Evolutionary conservation across 345 rosid species (phyloP), one percentile per base, ranked within the genome.

Genomic region (Isatis tinctoria): DNA sequence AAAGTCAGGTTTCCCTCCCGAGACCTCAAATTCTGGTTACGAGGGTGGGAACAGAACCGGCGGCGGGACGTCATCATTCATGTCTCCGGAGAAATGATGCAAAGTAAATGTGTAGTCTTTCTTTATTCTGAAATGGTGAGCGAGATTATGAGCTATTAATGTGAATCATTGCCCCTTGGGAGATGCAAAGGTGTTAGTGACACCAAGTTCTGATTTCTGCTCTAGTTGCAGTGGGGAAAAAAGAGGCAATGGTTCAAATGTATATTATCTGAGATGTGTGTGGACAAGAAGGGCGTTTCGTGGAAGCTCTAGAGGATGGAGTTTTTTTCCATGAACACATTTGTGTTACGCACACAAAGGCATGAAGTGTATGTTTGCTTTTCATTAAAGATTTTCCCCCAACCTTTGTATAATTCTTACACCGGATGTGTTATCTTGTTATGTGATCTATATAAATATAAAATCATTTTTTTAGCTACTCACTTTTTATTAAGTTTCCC

Each of bases 61-160:
- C 53, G 85, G 93, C 72, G 88, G 95, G 96, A 88, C 85, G 74
- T 84, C 91, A 27, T 84, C 98, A 51, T 83, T 87, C 80, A 93
- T 85, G 78, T 87, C 87, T 71, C 87, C 90, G 39, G 82, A 84
- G 72, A 86, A 87, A 87, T 83, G 72, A 71, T 48, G 68, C 54
- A 64, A 75, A 18, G 26, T 43, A 43, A 53, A 30, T 32, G 11
- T 22, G 58, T 58, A 59, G 60, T 18, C 9, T 44, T 44, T 16
- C 49, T 40, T 39, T 26, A 12, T 32, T 22, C 58, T 26, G 64
- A 51, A 40, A 60, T 61, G 75, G 40, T 57, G 74, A 49, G 81
- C 67, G 62, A 71, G 68, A 73, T 67, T 64, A 47, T 35, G 59
- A 39, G 39, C 61, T 51, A 22, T 56, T 67, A 65, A 62, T 60